Base-by-base conservation (phyloP, 148 eudicot species). In the Amaranthus cruentus region DNA sequence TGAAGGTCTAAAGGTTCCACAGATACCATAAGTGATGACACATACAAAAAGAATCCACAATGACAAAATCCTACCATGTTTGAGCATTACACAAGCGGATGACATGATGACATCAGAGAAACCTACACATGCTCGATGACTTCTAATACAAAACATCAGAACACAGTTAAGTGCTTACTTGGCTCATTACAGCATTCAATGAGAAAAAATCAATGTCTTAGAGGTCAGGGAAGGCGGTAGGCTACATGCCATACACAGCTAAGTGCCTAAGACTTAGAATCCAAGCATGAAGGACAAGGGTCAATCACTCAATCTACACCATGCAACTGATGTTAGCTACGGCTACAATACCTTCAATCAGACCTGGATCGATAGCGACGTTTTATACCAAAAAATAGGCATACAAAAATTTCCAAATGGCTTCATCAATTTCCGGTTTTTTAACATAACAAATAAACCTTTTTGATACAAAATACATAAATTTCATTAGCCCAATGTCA, bases 11-110 rank as follows among this genome's bases (percentile, higher is more conserved):
- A 11, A 66, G 52, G 57, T 65, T 66, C 55, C 62, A 53, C 11
- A 75, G 5, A 51, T 66, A 28, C 38, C 76, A 70, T 15, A 10
- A 55, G 50, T 9, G 60, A 75, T 49, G 11, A 21, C 71, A 56
- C 66, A 28, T 38, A 50, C 13, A 46, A 70, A 52, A 62, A 61
- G 57, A 10, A 44, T 18, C 21, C 59, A 51, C 28, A 50, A 57
- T 12, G 54, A 28, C 58, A 69, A 38, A 58, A 69, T 21, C 38
- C 43, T 52, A 14, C 14, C 52, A 73, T 8, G 55, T 38, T 43
- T 11, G 9, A 48, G 50, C 57, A 61, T 47, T 52, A 42, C 51
- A 70, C 9, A 54, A 44, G 65, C n/a, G 11, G 51, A 47, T 51
- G 2, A 21, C 57, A 68, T 46, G 38, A 47, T 51, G 2, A 21